Base-by-base conservation (phyloP, 768 basidiomycete genomes). In the Naganishia vishniacii region DNA sequence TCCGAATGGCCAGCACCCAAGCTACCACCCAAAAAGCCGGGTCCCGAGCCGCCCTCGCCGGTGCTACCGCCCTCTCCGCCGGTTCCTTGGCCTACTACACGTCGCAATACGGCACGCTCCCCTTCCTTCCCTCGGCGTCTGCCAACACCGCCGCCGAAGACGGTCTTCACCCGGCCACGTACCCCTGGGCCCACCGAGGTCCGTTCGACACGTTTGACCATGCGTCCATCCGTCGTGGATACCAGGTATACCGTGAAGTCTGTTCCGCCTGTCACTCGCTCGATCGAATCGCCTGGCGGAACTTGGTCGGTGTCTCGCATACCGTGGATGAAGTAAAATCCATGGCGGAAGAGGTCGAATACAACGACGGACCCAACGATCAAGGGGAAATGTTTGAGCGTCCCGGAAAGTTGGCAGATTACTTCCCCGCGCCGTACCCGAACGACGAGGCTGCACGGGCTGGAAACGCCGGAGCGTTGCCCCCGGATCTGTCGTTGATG, bases 281-380 rank as follows among this genome's bases (percentile, higher is more conserved):
- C 62, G 91, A 99, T 81, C 91, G 95, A 72, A 93, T 99, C 75
- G 95, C 95, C 64, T 99, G 95, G 95, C 90, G 95, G 77, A 99
- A 98, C 81, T 82, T 99, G 64, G 95, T 99, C 69, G 95, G 92
- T 74, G 91, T 97, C 61, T 95, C 92, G 29, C 95, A 99, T 81
- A 90, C 88, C 70, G 94, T 82, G 45, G 88, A 91, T 68, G 93
- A 99, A 80, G 82, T 82, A 60, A 88, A 89, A 78, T 81, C 82
- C 1, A 84, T 98, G 87, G 95, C 95, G 11, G 95, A 95, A 80
- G 94, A 97, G 73, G 82, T 92, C 64, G 95, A 99, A 79, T 99
- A 98, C 79, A 83, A 85, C 73, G 95, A 99, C 74, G 95, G 95
- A 37, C 95, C 95, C 51, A 85, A 97, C 77, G 86, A 86, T 69